Percentiles rank a stretch among this genome's conserved stretches.
These are phyloP conservation scores for Avena insularis DNA, from an alignment of 176 grass and related monocot species.

Conservation along the genomic window DNA sequence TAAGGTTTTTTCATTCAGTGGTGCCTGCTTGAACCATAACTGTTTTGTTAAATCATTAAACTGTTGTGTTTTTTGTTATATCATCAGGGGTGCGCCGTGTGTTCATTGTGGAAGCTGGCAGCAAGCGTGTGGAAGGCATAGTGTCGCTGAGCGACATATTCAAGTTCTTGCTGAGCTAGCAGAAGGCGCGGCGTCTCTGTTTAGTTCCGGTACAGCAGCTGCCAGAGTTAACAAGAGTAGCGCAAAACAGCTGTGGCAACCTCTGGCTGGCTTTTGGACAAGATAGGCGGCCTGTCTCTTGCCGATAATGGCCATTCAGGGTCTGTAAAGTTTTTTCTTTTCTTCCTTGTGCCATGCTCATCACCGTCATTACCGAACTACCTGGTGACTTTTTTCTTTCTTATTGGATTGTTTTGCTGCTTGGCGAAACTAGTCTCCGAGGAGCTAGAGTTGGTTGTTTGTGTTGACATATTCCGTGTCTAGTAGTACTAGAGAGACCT, in stretches of 20 bases:
- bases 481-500: conserved; percentile 34
- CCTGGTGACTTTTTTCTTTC: conserved; percentile 60
- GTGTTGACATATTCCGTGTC: conserved; percentile 35
- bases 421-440: conserved; percentile 38
- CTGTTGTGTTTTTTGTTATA: background rate
- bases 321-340: conserved; percentile 78
- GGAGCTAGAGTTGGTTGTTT: background rate
- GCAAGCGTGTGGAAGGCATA: conserved; percentile 97
- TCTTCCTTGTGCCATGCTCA: conserved; percentile 30
- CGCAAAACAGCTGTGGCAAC: conserved; percentile 32
- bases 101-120: conserved; percentile 96
- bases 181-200: conserved; percentile 27
- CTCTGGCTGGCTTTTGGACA: conserved; percentile 53
- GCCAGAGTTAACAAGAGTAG: conserved; percentile 51
- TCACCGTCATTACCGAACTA: conserved; percentile 38
- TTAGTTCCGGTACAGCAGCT: conserved; percentile 36
- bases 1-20: conserved; percentile 1
- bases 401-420: conserved; percentile 68
- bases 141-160: conserved; percentile 91
- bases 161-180: conserved; percentile 82
- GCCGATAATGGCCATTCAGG: conserved; percentile 59
- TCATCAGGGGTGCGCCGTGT: conserved; percentile 82
- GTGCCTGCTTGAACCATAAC: background rate
- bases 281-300: conserved; percentile 6
- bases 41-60: background rate